Evolutionary conservation across 305 asterid genomes (phyloP).

Genomic region (Ilex paraguariensis): DNA sequence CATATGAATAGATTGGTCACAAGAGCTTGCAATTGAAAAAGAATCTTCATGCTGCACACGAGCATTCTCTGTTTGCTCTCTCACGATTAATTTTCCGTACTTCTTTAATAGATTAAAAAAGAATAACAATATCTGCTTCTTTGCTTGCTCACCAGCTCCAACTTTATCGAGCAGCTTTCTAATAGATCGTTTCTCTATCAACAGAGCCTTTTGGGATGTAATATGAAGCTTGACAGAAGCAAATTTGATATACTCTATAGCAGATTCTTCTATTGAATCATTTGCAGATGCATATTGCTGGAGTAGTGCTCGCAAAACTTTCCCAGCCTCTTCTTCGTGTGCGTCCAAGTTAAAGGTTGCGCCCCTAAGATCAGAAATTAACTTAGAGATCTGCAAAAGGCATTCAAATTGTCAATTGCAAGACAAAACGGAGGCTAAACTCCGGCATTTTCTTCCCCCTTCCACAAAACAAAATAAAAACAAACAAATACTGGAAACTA

Average conservation of each 20-base stretch:
- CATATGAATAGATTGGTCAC: slow-evolving; percentile 20
- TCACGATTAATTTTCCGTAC: slow-evolving; percentile 42
- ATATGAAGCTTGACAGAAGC: slow-evolving; percentile 50
- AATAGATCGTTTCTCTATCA: slow-evolving; percentile 69
- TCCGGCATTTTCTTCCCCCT: too few species aligned
- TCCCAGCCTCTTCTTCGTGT: slow-evolving; percentile 71
- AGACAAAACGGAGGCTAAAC: neutral
- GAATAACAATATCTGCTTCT: slow-evolving; percentile 50
- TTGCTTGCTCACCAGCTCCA: slow-evolving; percentile 37
- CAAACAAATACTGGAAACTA: too few species aligned
- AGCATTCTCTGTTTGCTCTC: slow-evolving; percentile 28
- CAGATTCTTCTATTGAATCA: slow-evolving; percentile 41
- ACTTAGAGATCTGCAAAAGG: slow-evolving; percentile 56
- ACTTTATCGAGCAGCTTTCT: slow-evolving; percentile 43
- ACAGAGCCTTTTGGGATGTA: slow-evolving; percentile 55
- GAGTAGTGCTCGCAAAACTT: slow-evolving; percentile 51
- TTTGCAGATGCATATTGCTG: slow-evolving; percentile 39
- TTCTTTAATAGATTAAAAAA: slow-evolving; percentile 50
- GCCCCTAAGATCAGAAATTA: slow-evolving; percentile 51
- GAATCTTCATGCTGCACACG: slow-evolving; percentile 23
- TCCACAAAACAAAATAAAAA: too few species aligned
- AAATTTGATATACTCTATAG: slow-evolving; percentile 39
- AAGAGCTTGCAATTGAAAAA: slow-evolving; percentile 23
- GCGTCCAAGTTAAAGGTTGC: slow-evolving; percentile 60
- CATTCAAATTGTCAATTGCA: neutral